These are phyloP conservation scores for Rostrohypoxylon terebratum DNA, from an alignment of 495 filamentous ascomycete genomes.

Conservation along the genomic window DNA sequence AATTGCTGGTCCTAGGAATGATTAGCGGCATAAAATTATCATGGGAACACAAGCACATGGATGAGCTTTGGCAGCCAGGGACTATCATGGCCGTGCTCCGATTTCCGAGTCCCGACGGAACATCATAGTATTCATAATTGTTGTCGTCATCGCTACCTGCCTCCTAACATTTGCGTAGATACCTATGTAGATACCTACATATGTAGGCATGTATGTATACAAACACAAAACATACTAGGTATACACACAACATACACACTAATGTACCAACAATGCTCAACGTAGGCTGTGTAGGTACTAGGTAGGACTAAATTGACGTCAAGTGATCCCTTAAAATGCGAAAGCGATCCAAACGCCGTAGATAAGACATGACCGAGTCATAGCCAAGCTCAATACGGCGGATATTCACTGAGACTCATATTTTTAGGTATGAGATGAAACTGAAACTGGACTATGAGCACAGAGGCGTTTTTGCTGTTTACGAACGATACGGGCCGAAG, in stretches of 20 bases:
- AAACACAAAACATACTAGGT: too few species aligned
- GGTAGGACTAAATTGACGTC: too few species aligned
- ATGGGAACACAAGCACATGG: constrained; percentile 14
- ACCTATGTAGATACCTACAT: too few species aligned
- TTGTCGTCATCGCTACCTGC: constrained; percentile 10
- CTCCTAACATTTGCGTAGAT: background rate
- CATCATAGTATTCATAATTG: constrained; percentile 12
- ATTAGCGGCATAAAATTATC: constrained; percentile 18
- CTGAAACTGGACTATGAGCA: background rate
- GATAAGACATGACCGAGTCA: background rate
- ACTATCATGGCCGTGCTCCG: background rate
- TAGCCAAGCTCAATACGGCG: constrained; percentile 15
- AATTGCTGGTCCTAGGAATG: constrained; percentile 16
- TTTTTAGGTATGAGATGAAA: background rate
- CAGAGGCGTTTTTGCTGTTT: background rate
- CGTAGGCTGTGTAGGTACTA: constrained; percentile 16
- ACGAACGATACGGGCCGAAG: background rate
- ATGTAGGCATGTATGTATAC: too few species aligned
- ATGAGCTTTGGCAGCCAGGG: background rate
- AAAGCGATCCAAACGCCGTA: constrained; percentile 12
- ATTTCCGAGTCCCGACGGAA: constrained; percentile 7
- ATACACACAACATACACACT: background rate
- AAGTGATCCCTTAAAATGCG: background rate
- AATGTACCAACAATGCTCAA: background rate
- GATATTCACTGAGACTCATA: constrained; percentile 12